A percentile compares a stretch with the other conserved stretches of the same genome.
phyloP scores from a whole-genome alignment of 176 grass and related monocot genomes.

The Puccinellia tenuiflora region DNA sequence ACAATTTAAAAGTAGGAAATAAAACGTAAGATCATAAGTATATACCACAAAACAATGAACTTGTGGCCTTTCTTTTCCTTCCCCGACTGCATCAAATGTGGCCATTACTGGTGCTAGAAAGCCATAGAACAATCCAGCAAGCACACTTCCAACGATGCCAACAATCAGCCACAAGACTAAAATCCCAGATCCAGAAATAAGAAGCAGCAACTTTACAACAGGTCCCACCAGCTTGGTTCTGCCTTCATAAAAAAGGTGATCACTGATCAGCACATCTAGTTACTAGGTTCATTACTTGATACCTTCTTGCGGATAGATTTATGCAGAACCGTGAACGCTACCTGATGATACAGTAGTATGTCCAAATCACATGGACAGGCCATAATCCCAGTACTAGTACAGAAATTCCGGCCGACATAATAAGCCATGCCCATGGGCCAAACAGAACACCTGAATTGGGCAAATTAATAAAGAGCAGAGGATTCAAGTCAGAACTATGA shows the following conservation, averaged over 20 bases:
- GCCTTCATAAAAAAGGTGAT: constrained; percentile 45
- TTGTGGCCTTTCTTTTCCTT: constrained; percentile 68
- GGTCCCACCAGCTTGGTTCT: constrained; percentile 82
- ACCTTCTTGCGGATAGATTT: constrained; percentile 2
- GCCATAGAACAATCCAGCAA: constrained; percentile 62
- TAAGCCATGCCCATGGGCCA: constrained; percentile 64
- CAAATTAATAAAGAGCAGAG: constrained; percentile 1
- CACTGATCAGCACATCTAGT: constrained; percentile 19
- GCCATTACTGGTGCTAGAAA: constrained; percentile 81
- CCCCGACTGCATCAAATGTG: constrained; percentile 90
- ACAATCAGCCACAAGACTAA: constrained; percentile 62
- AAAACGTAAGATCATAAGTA: neutral
- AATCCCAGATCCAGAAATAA: constrained; percentile 31
- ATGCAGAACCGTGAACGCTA: constrained; percentile 28
- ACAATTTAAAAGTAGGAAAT: neutral
- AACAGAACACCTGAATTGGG: constrained; percentile 50
- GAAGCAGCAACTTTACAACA: constrained; percentile 65
- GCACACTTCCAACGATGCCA: constrained; percentile 55
- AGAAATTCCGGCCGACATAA: constrained; percentile 74
- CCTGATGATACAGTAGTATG: constrained; percentile 88
- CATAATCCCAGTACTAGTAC: constrained; percentile 70
- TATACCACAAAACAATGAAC: constrained; percentile 81
- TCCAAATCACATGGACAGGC: constrained; percentile 84
- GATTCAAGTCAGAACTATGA: neutral
- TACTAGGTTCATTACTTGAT: neutral